Evolutionary conservation across 345 rosid genomes (phyloP).

Genomic region (Geranium brycei): DNA sequence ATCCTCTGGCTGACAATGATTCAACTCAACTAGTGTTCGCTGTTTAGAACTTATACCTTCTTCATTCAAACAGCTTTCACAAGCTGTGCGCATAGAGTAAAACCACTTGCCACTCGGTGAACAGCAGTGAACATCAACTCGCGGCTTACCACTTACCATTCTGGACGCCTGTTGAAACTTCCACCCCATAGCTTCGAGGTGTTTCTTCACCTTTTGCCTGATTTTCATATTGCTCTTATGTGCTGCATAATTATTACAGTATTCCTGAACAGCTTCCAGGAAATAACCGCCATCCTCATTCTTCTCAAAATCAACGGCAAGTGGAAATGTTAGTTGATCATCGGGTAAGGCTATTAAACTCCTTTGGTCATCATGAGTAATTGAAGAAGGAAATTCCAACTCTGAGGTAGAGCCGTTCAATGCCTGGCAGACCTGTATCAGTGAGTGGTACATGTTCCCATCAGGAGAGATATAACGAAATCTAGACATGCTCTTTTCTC

Average conservation of each 20-base stretch:
- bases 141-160: neutral
- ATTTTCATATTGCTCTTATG: slow-evolving; percentile 18
- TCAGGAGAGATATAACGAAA: slow-evolving; percentile 53
- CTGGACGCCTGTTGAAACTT: slow-evolving; percentile 1
- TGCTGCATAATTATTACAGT: slow-evolving; percentile 1
- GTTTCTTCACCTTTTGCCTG: slow-evolving; percentile 22
- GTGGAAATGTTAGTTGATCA: slow-evolving; percentile 4
- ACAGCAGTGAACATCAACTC: slow-evolving; percentile 6
- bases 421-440: slow-evolving; percentile 31
- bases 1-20: neutral
- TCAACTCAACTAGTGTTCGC: neutral
- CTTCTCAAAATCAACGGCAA: slow-evolving; percentile 1
- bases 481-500: slow-evolving; percentile 3
- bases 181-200: slow-evolving; percentile 38
- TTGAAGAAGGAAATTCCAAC: slow-evolving; percentile 4
- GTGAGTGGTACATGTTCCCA: slow-evolving; percentile 39
- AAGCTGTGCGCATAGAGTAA: slow-evolving; percentile 27
- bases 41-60: neutral
- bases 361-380: slow-evolving; percentile 6
- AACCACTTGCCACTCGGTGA: slow-evolving; percentile 27
- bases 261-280: slow-evolving; percentile 7
- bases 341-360: neutral
- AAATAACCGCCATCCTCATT: slow-evolving; percentile 1
- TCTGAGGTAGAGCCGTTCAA: slow-evolving; percentile 9
- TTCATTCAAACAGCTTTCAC: slow-evolving; percentile 14